Evolutionary conservation across 1,284 basidiomycete species (phyloP).

Genomic region (Tilletia walkeri): DNA sequence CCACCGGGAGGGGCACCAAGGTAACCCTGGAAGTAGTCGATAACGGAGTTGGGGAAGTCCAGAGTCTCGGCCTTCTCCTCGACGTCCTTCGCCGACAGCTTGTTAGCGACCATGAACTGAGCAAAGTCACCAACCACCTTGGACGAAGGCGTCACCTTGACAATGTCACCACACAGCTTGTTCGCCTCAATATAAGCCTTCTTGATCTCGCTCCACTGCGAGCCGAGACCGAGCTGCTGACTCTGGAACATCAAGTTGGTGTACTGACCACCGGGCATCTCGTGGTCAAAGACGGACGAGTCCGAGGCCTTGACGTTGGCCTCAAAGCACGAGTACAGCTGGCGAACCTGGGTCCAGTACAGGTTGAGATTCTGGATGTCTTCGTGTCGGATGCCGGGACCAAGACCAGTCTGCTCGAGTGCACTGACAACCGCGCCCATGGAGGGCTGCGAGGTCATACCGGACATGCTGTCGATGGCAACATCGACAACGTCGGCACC

Average conservation of each 20-base stretch:
- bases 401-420: slow-evolving; percentile 89
- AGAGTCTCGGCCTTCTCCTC: slow-evolving; percentile 79
- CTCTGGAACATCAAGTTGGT: slow-evolving; percentile 82
- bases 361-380: slow-evolving; percentile 96
- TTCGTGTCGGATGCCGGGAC: slow-evolving; percentile 94
- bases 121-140: slow-evolving; percentile 99
- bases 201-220: slow-evolving; percentile 98
- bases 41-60: slow-evolving; percentile 81
- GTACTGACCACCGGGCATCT: slow-evolving; percentile 90
- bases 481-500: slow-evolving; percentile 98
- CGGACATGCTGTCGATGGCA: slow-evolving; percentile 94
- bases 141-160: slow-evolving; percentile 99
- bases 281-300: slow-evolving; percentile 91
- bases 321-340: slow-evolving; percentile 95
- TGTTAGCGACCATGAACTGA: slow-evolving; percentile 93
- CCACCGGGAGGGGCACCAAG: slow-evolving; percentile 76
- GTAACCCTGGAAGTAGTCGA: slow-evolving; percentile 69
- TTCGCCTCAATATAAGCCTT: slow-evolving; percentile 78
- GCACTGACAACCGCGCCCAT: slow-evolving; percentile 96
- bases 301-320: slow-evolving; percentile 91
- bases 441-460: slow-evolving; percentile 94
- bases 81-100: slow-evolving; percentile 81
- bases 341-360: slow-evolving; percentile 97
- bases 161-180: slow-evolving; percentile 86
- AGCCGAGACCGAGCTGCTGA: slow-evolving; percentile 90